A percentile compares a stretch with the other conserved stretches of the same genome.
These are phyloP conservation scores for Pelargonium hybrid DNA, from an alignment of 441 rosid species.

Conservation along the genomic window DNA sequence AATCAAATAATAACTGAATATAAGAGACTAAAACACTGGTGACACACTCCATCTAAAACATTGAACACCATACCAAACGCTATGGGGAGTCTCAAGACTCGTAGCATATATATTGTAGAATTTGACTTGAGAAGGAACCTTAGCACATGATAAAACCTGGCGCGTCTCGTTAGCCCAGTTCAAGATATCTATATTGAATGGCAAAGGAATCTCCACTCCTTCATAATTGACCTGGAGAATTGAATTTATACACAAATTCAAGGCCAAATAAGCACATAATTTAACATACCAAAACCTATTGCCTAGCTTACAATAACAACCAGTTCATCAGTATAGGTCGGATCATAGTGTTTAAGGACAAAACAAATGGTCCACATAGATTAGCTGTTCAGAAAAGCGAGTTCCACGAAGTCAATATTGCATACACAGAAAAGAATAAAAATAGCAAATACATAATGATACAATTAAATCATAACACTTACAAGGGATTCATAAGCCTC, in stretches of 20 bases:
- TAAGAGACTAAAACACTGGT: background rate
- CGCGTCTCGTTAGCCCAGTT: slow-evolving; percentile 73
- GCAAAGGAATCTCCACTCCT: slow-evolving; percentile 55
- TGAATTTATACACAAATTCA: background rate
- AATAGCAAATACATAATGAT: background rate
- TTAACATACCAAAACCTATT: background rate
- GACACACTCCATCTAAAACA: background rate
- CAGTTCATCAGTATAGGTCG: background rate
- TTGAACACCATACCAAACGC: slow-evolving; percentile 52
- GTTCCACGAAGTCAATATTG: background rate
- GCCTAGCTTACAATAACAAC: background rate
- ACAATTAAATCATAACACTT: background rate
- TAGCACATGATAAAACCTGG: slow-evolving; percentile 41
- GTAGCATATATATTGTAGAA: slow-evolving; percentile 84
- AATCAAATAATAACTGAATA: background rate
- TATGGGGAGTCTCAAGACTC: slow-evolving; percentile 76
- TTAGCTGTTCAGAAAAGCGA: background rate
- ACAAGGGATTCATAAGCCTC: background rate
- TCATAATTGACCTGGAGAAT: slow-evolving; percentile 50
- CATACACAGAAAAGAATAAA: background rate
- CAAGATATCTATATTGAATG: slow-evolving; percentile 76
- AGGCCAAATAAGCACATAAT: slow-evolving; percentile 1
- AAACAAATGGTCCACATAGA: background rate
- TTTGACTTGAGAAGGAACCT: slow-evolving; percentile 75
- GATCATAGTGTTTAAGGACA: background rate